Conservation (phyloP, 2,329 filamentous ascomycete species). For the Rhynchosporium secalis region DNA sequence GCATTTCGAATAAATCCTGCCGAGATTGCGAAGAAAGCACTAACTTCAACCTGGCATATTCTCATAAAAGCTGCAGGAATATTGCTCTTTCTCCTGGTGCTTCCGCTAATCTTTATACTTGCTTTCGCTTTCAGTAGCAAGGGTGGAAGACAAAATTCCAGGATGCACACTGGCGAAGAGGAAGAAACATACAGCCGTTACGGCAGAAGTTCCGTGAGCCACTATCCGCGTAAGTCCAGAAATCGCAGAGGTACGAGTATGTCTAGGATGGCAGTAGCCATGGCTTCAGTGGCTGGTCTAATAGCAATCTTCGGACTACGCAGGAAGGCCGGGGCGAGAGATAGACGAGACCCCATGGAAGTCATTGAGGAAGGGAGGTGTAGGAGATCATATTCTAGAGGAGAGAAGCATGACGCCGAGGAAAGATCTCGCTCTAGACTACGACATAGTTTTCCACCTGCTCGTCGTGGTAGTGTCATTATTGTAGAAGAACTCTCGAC, state of each 20-base stretch:
- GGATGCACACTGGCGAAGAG: not conserved
- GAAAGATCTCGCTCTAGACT: not conserved
- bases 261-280: not conserved
- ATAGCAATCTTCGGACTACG: not conserved
- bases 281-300: not conserved
- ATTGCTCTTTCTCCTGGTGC: not conserved
- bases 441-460: not conserved
- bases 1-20: not conserved
- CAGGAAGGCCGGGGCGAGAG: not conserved
- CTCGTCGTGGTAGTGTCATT: not conserved
- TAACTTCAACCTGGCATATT: not conserved
- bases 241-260: not conserved
- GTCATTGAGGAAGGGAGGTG: constrained; percentile 6
- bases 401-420: not conserved
- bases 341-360: not conserved
- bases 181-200: constrained; percentile 1
- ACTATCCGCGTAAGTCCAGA: not conserved
- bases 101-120: not conserved
- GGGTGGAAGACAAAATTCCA: not conserved
- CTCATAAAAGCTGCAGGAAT: not conserved
- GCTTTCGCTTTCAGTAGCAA: not conserved
- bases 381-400: not conserved
- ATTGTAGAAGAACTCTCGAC: constrained; percentile 4
- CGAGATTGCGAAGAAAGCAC: not conserved
- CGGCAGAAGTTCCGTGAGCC: not conserved